phyloP scores from a whole-genome alignment of 768 basidiomycete genomes.

The Pisolithus tinctorius region DNA sequence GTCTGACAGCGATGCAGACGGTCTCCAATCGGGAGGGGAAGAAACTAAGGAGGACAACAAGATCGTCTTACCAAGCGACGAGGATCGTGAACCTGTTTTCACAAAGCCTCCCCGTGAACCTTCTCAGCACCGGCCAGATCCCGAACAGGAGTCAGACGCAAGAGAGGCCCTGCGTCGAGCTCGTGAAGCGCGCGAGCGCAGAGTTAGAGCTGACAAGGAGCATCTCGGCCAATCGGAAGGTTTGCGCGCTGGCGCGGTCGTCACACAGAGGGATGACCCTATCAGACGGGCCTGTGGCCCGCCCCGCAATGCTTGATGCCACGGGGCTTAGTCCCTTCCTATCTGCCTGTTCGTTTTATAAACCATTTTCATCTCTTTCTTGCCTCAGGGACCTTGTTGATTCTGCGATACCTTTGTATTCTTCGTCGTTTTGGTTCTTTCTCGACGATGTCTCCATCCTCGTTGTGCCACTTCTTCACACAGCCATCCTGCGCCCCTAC shows the following conservation, averaged over 20 bases:
- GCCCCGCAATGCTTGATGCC: neutral
- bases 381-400: neutral
- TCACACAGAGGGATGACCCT: slow-evolving; percentile 23
- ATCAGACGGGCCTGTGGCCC: slow-evolving; percentile 26
- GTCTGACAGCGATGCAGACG: slow-evolving; percentile 3
- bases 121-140: neutral
- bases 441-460: neutral
- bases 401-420: neutral
- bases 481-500: no score
- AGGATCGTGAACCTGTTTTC: slow-evolving; percentile 2
- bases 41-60: neutral
- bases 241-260: slow-evolving; percentile 24
- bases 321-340: neutral
- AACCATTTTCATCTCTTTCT: neutral
- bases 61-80: neutral
- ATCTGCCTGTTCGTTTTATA: neutral
- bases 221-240: slow-evolving; percentile 21
- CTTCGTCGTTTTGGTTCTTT: neutral
- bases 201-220: slow-evolving; percentile 15
- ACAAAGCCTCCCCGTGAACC: slow-evolving; percentile 1
- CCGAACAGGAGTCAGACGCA: slow-evolving; percentile 3
- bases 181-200: slow-evolving; percentile 22
- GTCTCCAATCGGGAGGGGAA: no score
- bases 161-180: slow-evolving; percentile 4
- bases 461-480: no score